Evolutionary conservation across 495 filamentous ascomycete genomes (phyloP), one percentile per base, ranked within the genome.

Genomic region (Talaromyces stipitatus): DNA sequence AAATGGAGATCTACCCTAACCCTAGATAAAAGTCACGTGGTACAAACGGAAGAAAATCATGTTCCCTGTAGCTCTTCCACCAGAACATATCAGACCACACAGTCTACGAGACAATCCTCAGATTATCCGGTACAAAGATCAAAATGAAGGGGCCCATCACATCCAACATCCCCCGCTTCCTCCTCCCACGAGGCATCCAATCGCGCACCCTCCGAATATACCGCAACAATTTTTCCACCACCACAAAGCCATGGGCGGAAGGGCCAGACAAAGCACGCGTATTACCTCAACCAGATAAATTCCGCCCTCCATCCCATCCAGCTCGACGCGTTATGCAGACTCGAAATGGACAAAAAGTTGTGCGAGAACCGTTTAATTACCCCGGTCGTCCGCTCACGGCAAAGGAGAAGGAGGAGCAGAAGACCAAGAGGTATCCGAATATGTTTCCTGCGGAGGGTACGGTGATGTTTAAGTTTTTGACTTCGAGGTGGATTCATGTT

Each of bases 291-390:
- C 91, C 91, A 3, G 81, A 86, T 59, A 84, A 84, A 59, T 95
- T 94, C 75, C 86, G 84, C 50, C 91, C 91, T 0, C 91, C 91
- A 0, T 96, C 91, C 0, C 91, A 96, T 69, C 82, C 82, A 26
- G 69, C 84, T 24, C 80, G 85, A 1, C 76, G 85, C 11, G 74
- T 77, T 14, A 57, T 68, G 12, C 70, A 64, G 11, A 66, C 66
- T 0, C 64, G 64, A 29, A 68, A 66, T 53, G 66, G 69, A 29
- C 61, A 60, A 1, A 47, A 63, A 60, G 46, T 68, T 58, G 18
- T 33, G 59, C 4, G 52, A 74, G 59, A 61, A 69, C 77, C 68
- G 66, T 69, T 73, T 69, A 71, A 69, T 69, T 91, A 92, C 71
- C 85, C 86, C 38, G 91, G 91, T 30, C 86, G 86, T 10, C 62